Percentiles rank a stretch among this genome's conserved stretches.
These are phyloP conservation scores for Amphicarpaea edgeworthii DNA, from an alignment of 306 rosid species.

Conservation along the genomic window DNA sequence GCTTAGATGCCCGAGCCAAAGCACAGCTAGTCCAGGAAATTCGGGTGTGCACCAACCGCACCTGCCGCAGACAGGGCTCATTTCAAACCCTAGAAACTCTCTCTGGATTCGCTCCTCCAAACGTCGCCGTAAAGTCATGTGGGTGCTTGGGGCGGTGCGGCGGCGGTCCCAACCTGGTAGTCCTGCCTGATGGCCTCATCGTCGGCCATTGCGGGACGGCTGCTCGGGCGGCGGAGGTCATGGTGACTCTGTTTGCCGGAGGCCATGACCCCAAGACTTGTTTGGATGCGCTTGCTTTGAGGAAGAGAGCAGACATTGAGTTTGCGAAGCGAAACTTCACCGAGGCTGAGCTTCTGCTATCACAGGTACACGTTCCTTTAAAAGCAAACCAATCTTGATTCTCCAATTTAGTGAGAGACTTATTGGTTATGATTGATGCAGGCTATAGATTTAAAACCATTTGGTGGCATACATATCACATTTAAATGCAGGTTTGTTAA, in stretches of 20 bases:
- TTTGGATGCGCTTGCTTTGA: slow-evolving; percentile 83
- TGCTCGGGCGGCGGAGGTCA: slow-evolving; percentile 70
- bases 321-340: slow-evolving; percentile 54
- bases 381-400: neutral
- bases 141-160: slow-evolving; percentile 88
- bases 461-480: slow-evolving; percentile 73
- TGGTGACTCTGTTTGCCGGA: slow-evolving; percentile 46
- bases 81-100: slow-evolving; percentile 75
- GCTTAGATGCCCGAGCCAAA: slow-evolving; percentile 10
- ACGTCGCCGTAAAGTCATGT: slow-evolving; percentile 62
- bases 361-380: slow-evolving; percentile 53
- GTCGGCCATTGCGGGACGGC: slow-evolving; percentile 74
- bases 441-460: slow-evolving; percentile 78
- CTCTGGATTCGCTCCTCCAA: slow-evolving; percentile 68
- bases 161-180: slow-evolving; percentile 77
- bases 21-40: slow-evolving; percentile 55
- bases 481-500: slow-evolving; percentile 71
- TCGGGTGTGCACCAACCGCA: slow-evolving; percentile 86
- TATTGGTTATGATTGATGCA: slow-evolving; percentile 49
- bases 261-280: slow-evolving; percentile 47
- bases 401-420: too few species aligned
- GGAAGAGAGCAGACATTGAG: slow-evolving; percentile 70
- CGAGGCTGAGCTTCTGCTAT: slow-evolving; percentile 72
- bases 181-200: slow-evolving; percentile 62
- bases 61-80: slow-evolving; percentile 87